Evolutionary conservation across 225 moss, liverwort and hornwort species (phyloP), one percentile per base, ranked within the genome.

Genomic region (Rhytidiadelphus loreus): DNA sequence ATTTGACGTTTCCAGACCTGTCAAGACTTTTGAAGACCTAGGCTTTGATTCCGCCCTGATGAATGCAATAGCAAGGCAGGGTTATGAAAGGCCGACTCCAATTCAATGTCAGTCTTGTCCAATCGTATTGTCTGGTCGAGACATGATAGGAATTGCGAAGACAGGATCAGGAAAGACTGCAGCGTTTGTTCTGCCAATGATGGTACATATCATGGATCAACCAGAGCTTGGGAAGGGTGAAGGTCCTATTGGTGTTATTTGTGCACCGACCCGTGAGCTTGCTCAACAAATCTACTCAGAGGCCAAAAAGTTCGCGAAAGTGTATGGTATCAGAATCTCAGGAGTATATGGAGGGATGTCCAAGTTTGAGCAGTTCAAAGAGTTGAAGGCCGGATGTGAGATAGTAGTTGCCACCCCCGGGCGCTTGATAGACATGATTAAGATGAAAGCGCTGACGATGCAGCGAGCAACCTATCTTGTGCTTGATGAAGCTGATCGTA

Each of bases 151-250:
- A 85, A 97, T 99, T 79, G 99, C 99, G 32, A 99, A 99, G 89
- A 99, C 97, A 46, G 99, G 99, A 50, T 99, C 99, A 43, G 99
- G 99, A 82, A 99, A 99, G 89, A 99, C 99, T 48, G 96, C 99
- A 62, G 95, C 99, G 29, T 99, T 96, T 91, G 95, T 99, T 70
- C 91, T 99, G 66, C 99, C 99, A 48, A 93, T 99, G 95, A 95
- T 99, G 85, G 96, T 96, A 75, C 99, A 97, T 59, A 95, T 99
- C 85, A 97, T 99, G 97, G 95, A 96, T 80, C 99, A 99, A 90
- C 90, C 94, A 79, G 96, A 96, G 87, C 93, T 99, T 86, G 96
- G 91, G 32, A 96, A 93, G 76, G 99, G 99, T 55, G 97, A 99
- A 92, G 97, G 99, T 44, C 99, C 99, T 6, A 99, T 97, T 79